Conservation (phyloP, 1,139 yeast genomes). For the Schwanniomyces etchellsii region DNA sequence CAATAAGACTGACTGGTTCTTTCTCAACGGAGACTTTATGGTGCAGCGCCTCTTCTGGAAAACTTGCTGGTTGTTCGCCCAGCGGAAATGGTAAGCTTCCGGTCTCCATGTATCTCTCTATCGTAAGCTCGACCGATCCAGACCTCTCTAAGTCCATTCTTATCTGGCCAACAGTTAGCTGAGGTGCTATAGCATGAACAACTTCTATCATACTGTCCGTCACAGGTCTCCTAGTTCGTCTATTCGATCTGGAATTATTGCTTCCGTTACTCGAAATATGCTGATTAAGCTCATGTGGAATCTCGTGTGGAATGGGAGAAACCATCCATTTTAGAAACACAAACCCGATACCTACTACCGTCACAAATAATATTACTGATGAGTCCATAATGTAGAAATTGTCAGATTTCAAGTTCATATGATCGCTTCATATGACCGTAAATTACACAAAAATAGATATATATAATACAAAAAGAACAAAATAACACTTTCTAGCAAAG, state of each 20-base stretch:
- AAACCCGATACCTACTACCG: constrained; percentile 45
- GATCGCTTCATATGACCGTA: too few relatives aligned
- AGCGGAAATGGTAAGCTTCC: constrained; percentile 69
- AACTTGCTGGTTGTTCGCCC: constrained; percentile 19
- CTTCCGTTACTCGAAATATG: constrained; percentile 2
- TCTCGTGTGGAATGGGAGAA: constrained; percentile 41
- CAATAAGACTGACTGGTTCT: constrained; percentile 27
- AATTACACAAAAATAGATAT: too few relatives aligned
- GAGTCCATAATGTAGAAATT: constrained; percentile 38
- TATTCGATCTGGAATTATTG: constrained; percentile 2
- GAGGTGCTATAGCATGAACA: constrained; percentile 80
- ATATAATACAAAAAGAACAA: too few relatives aligned
- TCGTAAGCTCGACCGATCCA: constrained; percentile 77
- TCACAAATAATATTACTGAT: constrained; percentile 48
- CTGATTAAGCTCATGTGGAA: constrained; percentile 20
- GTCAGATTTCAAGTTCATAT: too few relatives aligned
- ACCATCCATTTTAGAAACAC: constrained; percentile 59
- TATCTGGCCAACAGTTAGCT: constrained; percentile 65
- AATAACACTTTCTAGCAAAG: too few relatives aligned
- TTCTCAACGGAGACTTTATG: constrained; percentile 10
- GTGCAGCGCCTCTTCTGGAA: constrained; percentile 3
- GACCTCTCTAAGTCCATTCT: constrained; percentile 56
- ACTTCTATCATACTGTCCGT: constrained; percentile 80
- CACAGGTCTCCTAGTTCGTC: constrained; percentile 47
- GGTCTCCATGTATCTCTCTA: constrained; percentile 60